Percentiles rank a stretch among this genome's conserved stretches.
phyloP scores from a whole-genome alignment of 1,139 yeast species.

The Pichia sp. region DNA sequence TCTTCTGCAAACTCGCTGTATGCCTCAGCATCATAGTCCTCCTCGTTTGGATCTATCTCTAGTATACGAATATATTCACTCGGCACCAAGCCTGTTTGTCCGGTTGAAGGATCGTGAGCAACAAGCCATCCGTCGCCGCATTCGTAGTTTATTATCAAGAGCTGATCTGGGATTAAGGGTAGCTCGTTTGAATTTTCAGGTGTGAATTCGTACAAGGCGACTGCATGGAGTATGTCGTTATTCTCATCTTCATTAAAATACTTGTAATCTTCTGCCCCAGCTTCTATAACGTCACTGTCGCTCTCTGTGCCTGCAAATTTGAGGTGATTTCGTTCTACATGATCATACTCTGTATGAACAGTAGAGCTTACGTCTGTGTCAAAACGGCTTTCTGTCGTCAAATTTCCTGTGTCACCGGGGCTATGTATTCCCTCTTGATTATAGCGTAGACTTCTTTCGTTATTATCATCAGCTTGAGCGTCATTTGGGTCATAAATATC shows the following conservation, averaged over 20 bases:
- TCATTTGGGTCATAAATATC: constrained; percentile 16
- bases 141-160: constrained; percentile 79
- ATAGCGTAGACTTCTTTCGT: background rate
- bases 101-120: constrained; percentile 75
- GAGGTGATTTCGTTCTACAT: constrained; percentile 5
- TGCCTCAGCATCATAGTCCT: constrained; percentile 15
- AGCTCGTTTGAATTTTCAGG: constrained; percentile 96
- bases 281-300: background rate
- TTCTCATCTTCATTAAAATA: constrained; percentile 25
- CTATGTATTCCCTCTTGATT: background rate
- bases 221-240: constrained; percentile 32
- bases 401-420: background rate
- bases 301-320: background rate
- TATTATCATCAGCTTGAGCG: background rate
- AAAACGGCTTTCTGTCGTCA: background rate
- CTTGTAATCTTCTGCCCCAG: background rate
- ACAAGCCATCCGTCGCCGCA: constrained; percentile 99
- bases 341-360: background rate
- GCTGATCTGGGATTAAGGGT: constrained; percentile 72
- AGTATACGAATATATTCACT: constrained; percentile 79
- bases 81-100: constrained; percentile 90
- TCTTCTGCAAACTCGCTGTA: constrained; percentile 15
- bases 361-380: background rate
- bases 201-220: constrained; percentile 82
- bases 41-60: constrained; percentile 21